phyloP scores from a whole-genome alignment of 2,329 filamentous ascomycete species.

The Decorospora gaudefroyi region DNA sequence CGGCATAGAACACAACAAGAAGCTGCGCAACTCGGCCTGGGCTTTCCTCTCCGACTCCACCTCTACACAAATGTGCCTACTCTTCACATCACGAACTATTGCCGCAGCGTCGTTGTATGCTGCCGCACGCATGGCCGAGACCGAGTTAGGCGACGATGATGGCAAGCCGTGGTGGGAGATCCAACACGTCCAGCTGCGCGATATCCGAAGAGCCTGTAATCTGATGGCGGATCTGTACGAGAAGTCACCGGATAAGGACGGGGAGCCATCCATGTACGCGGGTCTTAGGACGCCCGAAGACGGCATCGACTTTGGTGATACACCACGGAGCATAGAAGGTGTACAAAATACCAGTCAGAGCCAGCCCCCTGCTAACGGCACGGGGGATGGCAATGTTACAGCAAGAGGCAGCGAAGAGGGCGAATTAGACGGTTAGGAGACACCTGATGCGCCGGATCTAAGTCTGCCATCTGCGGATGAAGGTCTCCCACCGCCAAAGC shows the following conservation, averaged over 20 bases:
- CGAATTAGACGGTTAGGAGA: conserved; percentile 52
- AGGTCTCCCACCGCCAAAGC: too few species aligned
- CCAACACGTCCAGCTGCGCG: conserved; percentile 70
- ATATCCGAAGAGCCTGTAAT: conserved; percentile 74
- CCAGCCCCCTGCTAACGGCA: conserved; percentile 28
- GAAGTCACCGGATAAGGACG: conserved; percentile 46
- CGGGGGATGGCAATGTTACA: conserved; percentile 24
- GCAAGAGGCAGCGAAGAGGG: conserved; percentile 52
- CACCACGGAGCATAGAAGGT: conserved; percentile 36
- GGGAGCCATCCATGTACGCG: conserved; percentile 53
- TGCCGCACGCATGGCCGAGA: conserved; percentile 72
- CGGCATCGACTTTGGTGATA: conserved; percentile 42
- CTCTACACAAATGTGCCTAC: conserved; percentile 80
- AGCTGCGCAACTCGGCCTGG: conserved; percentile 84
- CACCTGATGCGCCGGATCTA: not conserved
- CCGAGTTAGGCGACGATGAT: conserved; percentile 72
- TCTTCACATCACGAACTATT: conserved; percentile 78
- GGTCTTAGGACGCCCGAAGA: conserved; percentile 50
- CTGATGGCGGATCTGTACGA: conserved; percentile 67
- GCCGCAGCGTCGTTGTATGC: conserved; percentile 87
- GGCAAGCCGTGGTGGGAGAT: conserved; percentile 87
- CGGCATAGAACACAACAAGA: conserved; percentile 76
- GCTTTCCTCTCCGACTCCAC: conserved; percentile 91
- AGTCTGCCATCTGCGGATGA: too few species aligned
- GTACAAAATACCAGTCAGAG: conserved; percentile 26